These are phyloP conservation scores for Obba rivulosa DNA, from an alignment of 768 basidiomycete species.

Conservation along the genomic window DNA sequence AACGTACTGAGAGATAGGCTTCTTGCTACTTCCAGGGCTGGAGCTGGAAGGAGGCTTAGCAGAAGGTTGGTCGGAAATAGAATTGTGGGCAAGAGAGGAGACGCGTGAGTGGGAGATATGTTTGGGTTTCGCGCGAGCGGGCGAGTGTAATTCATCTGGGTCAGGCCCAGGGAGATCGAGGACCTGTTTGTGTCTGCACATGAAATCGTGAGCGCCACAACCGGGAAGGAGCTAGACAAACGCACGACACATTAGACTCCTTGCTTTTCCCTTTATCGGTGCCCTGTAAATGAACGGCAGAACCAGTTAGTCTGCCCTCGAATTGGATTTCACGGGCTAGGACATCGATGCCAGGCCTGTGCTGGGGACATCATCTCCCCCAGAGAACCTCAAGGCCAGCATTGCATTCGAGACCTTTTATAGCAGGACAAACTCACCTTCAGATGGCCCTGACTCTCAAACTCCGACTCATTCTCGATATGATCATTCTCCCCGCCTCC, in stretches of 20 bases:
- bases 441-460: no score
- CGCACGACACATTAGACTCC: not conserved
- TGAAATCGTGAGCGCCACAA: not conserved
- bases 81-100: constrained; percentile 7
- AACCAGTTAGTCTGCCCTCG: not conserved
- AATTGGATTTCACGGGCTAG: no score
- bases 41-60: constrained; percentile 7
- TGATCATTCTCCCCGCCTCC: no score
- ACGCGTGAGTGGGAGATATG: constrained; percentile 13
- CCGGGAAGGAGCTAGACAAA: not conserved
- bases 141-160: constrained; percentile 1
- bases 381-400: no score
- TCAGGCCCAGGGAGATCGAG: not conserved
- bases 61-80: constrained; percentile 6
- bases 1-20: constrained; percentile 11
- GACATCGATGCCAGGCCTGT: no score
- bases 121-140: constrained; percentile 14
- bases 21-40: constrained; percentile 1
- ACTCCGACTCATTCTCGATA: no score
- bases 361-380: no score
- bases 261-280: no score
- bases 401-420: no score
- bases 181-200: not conserved
- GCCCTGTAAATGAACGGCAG: not conserved
- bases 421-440: no score